Conservation (phyloP, 1,139 yeast genomes). For the Nematodospora anomalae region DNA sequence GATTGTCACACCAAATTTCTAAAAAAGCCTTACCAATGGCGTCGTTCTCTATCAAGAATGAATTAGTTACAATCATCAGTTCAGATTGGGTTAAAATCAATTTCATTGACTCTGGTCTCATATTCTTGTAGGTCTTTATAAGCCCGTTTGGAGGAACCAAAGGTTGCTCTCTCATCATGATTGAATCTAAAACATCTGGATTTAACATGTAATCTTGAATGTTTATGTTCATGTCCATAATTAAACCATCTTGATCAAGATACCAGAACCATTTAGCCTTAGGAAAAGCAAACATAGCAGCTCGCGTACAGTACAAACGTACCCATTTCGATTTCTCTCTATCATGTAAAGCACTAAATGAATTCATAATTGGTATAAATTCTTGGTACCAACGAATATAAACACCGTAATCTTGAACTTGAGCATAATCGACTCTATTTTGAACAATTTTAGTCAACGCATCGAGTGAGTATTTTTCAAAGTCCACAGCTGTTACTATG, state of each 20-base stretch:
- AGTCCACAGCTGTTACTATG: slow-evolving; percentile 80
- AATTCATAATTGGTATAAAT: slow-evolving; percentile 59
- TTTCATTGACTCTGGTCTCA: slow-evolving; percentile 52
- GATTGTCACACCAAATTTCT: slow-evolving; percentile 74
- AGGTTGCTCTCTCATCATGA: slow-evolving; percentile 66
- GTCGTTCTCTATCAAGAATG: slow-evolving; percentile 69
- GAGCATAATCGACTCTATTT: slow-evolving; percentile 81
- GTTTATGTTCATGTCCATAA: slow-evolving; percentile 64
- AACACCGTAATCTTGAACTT: slow-evolving; percentile 69
- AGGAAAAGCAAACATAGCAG: slow-evolving; percentile 88
- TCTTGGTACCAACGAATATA: slow-evolving; percentile 85
- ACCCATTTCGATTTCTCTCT: slow-evolving; percentile 55
- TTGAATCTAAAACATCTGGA: slow-evolving; percentile 55
- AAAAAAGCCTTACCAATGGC: slow-evolving; percentile 62
- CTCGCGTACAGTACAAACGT: slow-evolving; percentile 59
- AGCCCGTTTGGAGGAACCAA: slow-evolving; percentile 66
- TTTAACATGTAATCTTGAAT: slow-evolving; percentile 57
- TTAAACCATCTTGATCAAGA: slow-evolving; percentile 69
- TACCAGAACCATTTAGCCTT: slow-evolving; percentile 83
- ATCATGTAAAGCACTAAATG: slow-evolving; percentile 36
- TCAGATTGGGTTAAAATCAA: slow-evolving; percentile 69
- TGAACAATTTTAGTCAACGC: slow-evolving; percentile 68
- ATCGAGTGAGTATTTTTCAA: slow-evolving; percentile 60
- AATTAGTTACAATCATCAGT: slow-evolving; percentile 58
- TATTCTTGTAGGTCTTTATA: slow-evolving; percentile 66